These are phyloP conservation scores for Raffaelea deltoideospora DNA, from an alignment of 2,329 filamentous ascomycete species.

Conservation along the genomic window DNA sequence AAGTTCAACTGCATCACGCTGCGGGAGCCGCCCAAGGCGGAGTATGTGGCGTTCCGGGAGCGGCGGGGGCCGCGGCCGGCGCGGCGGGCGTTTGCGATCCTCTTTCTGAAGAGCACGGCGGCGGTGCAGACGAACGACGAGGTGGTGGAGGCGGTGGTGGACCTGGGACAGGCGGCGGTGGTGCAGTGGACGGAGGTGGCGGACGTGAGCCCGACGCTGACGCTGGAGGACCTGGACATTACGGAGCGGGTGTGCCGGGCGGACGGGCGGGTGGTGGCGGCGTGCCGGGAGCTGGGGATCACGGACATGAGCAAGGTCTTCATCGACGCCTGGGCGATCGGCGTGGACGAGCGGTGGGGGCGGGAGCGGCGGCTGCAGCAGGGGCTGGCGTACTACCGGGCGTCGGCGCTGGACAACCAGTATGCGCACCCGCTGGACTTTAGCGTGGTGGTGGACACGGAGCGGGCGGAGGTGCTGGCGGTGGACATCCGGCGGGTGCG, in stretches of 20 bases:
- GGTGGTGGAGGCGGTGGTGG: constrained; percentile 71
- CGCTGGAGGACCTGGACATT: constrained; percentile 73
- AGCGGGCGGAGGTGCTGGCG: constrained; percentile 61
- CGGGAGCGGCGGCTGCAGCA: constrained; percentile 70
- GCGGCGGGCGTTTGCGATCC: constrained; percentile 62
- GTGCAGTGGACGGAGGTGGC: constrained; percentile 59
- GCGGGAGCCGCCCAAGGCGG: constrained; percentile 69
- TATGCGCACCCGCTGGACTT: constrained; percentile 89
- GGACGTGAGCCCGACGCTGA: constrained; percentile 78
- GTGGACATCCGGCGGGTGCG: constrained; percentile 72
- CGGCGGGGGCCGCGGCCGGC: constrained; percentile 43
- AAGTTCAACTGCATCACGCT: constrained; percentile 81
- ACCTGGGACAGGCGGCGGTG: constrained; percentile 52
- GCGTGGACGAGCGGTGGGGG: constrained; percentile 81
- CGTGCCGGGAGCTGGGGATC: constrained; percentile 69
- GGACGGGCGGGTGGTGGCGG: constrained; percentile 77
- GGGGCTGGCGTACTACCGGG: constrained; percentile 89
- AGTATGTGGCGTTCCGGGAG: constrained; percentile 68
- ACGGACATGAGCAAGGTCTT: constrained; percentile 91
- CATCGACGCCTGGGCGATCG: constrained; percentile 93
- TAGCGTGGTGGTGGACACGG: constrained; percentile 76
- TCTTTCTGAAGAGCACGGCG: constrained; percentile 64
- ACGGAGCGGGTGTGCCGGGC: constrained; percentile 64
- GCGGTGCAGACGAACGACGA: no score
- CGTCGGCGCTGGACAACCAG: constrained; percentile 70